These are phyloP conservation scores for Solanum sitiens DNA, from an alignment of 257 asterid species.

Conservation along the genomic window DNA sequence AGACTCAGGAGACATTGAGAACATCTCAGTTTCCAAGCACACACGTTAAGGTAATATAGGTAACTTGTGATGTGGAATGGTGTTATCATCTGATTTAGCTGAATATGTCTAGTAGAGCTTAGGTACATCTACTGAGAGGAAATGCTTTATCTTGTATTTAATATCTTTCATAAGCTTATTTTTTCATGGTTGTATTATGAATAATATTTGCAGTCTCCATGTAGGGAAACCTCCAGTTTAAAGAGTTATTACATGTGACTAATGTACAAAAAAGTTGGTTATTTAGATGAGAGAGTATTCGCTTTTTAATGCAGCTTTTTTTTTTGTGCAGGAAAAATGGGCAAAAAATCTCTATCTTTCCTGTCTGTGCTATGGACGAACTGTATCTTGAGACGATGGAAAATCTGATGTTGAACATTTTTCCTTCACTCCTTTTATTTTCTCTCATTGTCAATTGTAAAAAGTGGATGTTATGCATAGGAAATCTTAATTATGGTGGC, in stretches of 20 bases:
- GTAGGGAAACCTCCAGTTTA: neutral
- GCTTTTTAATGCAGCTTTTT: neutral
- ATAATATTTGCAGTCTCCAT: neutral
- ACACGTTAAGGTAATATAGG: slow-evolving; percentile 22
- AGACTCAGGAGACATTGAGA: slow-evolving; percentile 37
- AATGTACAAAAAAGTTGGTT: neutral
- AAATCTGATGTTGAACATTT: neutral
- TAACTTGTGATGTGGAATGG: neutral
- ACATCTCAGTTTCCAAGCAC: slow-evolving; percentile 33
- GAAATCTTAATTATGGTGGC: neutral
- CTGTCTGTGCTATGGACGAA: slow-evolving; percentile 22
- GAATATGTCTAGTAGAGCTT: neutral
- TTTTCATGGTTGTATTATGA: neutral
- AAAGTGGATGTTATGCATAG: neutral
- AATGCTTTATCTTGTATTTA: neutral
- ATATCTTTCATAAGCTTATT: neutral
- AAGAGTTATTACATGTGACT: neutral
- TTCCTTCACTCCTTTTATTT: neutral
- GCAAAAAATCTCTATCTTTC: slow-evolving; percentile 25
- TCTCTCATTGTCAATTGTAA: neutral
- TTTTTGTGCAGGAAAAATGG: slow-evolving; percentile 19
- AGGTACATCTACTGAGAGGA: neutral
- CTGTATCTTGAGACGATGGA: slow-evolving; percentile 8
- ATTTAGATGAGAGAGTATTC: neutral
- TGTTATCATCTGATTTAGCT: neutral